Evolutionary conservation across 2,329 filamentous ascomycete species (phyloP), one percentile per base, ranked within the genome.

Genomic region (Fusarium pininemorale): DNA sequence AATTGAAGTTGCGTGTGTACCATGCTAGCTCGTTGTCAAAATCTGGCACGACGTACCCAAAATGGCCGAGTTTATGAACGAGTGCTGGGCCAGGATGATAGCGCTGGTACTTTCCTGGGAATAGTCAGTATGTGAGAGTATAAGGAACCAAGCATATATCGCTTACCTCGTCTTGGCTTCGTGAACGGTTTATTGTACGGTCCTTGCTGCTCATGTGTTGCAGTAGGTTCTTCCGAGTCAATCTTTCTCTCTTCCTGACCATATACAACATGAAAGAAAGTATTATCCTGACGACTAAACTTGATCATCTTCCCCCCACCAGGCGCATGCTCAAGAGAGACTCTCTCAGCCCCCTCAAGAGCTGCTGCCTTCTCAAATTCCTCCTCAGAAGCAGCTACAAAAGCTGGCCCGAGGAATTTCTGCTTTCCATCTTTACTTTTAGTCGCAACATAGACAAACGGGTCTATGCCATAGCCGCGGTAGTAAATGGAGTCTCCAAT

Each of bases 281-380:
- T 57, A 3, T 57, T 22, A 13, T 57, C 39, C 11, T 44, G 55
- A 10, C 55, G 39, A 35, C 30, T 48, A 4, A 57, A 57, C 5
- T 32, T 59, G 10, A 59, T 50, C 32, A 50, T 38, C 35, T n/a
- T 50, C 1, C 56, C 56, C 1, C 42, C 56, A 10, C 56, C 56
- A 2, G 56, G 56, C 13, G 41, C 32, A 20, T 58, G 30, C 2
- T 50, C 30, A 8, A 50, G 11, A 24, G 30, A 50, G 3, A 58
- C 20, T n/a, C n/a, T 4, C 24, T 48, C 32, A 26, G 56, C 56
- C 1, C 56, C 56, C 2, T 37, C 30, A 12, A 58, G 20, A 3
- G 28, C 15, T n/a, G 56, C 56, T n/a, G 56, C 42, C 20, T 50
- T 50, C 3, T 58, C 42, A 28, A 58, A 58, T 11, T 58, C 56